Evolutionary conservation across 2,329 filamentous ascomycete species (phyloP), one percentile per base, ranked within the genome.

Genomic region (Cercospora sesami): DNA sequence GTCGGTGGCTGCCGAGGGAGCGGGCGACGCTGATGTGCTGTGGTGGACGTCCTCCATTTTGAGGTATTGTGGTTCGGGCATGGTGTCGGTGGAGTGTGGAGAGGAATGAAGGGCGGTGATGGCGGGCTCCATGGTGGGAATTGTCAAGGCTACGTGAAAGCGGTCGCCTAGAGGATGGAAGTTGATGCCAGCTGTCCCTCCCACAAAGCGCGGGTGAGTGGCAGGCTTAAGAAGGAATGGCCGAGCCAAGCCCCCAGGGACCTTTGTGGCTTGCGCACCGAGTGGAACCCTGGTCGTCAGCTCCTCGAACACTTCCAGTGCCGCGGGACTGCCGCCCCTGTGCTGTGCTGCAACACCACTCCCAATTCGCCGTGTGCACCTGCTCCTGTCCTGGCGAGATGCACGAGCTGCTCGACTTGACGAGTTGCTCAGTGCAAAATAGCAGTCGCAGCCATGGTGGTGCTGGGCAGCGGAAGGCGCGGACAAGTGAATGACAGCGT

Each of bases 21-120:
- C 65, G 57, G 71, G 72, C 23, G 72, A 70, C 7, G 71, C 63
- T 26, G 70, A 70, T 36, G 68, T 33, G 42, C 26, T 42, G 61
- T 64, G 67, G 62, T 73, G 69, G 18, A 74, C 60, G 64, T 75
- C 73, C 62, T 74, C 73, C 72, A 75, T 72, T 51, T 73, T 73
- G 51, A 74, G 68, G 53, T 67, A 72, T 36, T 59, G 66, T 55
- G 63, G 58, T 42, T 66, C 63, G 45, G 65, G 59, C 51, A 71
- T 67, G 45, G 42, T 66, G 67, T 67, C 60, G 63, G 53, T 30
- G 53, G 14, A 3, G 53, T 51, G 14, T 26, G 60, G 10, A 10
- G 60, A 21, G 1, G 60, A 63, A 30, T 30, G 30, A n/a, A 26
- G 16, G 28, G 60, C 23, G 45, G 16, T 33, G 9, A 18, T 31